Evolutionary conservation across 768 basidiomycete species (phyloP), one percentile per base, ranked within the genome.

Genomic region (Cystobasidium ongulense): DNA sequence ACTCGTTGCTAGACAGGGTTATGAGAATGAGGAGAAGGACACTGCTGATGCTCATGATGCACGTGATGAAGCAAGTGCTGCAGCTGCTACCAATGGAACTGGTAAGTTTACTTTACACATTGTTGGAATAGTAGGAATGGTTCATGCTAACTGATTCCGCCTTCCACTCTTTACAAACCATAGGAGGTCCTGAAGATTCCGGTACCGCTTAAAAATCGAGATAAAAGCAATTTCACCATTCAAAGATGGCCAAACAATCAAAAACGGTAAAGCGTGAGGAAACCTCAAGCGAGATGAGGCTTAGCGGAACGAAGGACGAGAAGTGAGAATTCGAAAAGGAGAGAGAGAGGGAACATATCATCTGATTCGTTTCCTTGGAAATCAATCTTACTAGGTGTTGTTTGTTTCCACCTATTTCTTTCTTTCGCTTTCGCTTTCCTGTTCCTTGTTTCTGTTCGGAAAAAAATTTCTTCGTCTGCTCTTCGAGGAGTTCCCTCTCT

Each of bases 1-100:
- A 59, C n/a, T 71, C 17, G 27, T 54, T 11, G 68, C 54, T 59
- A 71, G 68, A 59, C 50, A 71, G 25, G 68, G 68, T 35, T 71
- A 59, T 52, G 68, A 71, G 68, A 67, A 67, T 67, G 65, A 67
- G 10, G 68, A 59, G 18, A 54, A 71, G 68, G 35, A 54, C 7
- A 27, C 5, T 52, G 68, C n/a, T 4, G 41, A 67, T 7, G 65
- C n/a, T 29, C 39, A 67, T 39, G 46, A 67, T 43, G 65, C 7
- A 10, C 53, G 5, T 46, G 38, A 29, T 64, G 63, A 5, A 27
- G 67, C 61, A 8, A 23, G 11, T 63, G 61, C 23, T 11, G 61
- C 61, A 7, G 61, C 61, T 21, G 61, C 33, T 8, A 17, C 63
- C 18, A 46, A 64, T n/a, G 63, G 63, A 4, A 38, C 63, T 5